Evolutionary conservation across 805 yeast species (phyloP), one percentile per base, ranked within the genome.

Genomic region (Schizosaccharomyces osmophilus): DNA sequence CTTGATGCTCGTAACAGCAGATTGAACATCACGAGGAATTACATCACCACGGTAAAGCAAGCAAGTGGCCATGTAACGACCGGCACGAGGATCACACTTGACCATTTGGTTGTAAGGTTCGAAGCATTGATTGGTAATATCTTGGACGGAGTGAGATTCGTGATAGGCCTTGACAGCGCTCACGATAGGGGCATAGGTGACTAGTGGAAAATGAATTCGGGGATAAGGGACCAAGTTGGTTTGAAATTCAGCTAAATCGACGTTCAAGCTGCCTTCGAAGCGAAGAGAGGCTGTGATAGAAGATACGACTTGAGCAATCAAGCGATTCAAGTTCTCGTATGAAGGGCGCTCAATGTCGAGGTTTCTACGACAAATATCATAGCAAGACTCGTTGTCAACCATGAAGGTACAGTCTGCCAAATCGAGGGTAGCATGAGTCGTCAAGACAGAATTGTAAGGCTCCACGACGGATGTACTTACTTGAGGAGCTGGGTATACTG

Each of bases 61-160:
- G 77, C 98, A 93, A 63, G 94, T 86, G 61, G 98, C 97, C 98
- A 93, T 93, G 78, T 93, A 93, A 75, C 93, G 93, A 71, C 98
- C 98, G 65, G 78, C 73, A 78, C 94, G 85, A 72, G 97, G 95
- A 75, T 93, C 97, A 79, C 98, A 93, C 78, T 93, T 93, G 68
- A 93, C 98, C 96, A 93, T 87, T 78, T 93, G 98, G 77, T 90
- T 88, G 69, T 95, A 87, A 67, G 97, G 96, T 77, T 93, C 98
- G 74, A 93, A 93, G 78, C 98, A 93, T 45, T 97, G 87, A 67
- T 89, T 90, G 59, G 98, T 93, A 74, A 93, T 93, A 75, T 90
- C 97, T 59, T 87, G 78, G 62, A 93, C 95, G 15, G 95, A 82
- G 78, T 90, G 90, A 51, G 97, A 80, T 80, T 93, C 98, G 75